Percentiles rank a stretch among this genome's conserved stretches.
These are phyloP conservation scores for Ajuga chamaepitys DNA, from an alignment of 257 asterid species.

Conservation along the genomic window DNA sequence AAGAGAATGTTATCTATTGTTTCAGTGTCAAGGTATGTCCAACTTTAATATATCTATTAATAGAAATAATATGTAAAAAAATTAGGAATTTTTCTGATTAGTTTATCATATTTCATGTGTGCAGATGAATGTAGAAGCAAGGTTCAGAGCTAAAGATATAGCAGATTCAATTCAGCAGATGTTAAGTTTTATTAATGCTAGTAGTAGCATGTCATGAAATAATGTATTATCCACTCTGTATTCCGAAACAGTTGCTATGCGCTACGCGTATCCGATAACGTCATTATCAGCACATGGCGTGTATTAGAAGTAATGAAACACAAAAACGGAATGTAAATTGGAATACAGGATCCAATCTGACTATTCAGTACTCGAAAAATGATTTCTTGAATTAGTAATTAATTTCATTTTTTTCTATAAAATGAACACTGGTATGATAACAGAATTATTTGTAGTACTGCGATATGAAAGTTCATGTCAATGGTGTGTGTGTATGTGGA, in stretches of 20 bases:
- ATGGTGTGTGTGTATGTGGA: neutral
- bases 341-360: too few relatives aligned
- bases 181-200: conserved; percentile 60
- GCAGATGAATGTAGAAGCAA: conserved; percentile 65
- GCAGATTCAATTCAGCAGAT: conserved; percentile 84
- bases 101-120: neutral
- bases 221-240: too few relatives aligned
- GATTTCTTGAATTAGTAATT: neutral
- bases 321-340: too few relatives aligned
- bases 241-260: too few relatives aligned
- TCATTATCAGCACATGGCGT: too few relatives aligned
- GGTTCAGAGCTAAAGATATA: conserved; percentile 67
- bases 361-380: too few relatives aligned
- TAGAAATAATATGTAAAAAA: neutral
- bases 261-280: too few relatives aligned
- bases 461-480: neutral
- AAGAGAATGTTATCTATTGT: conserved; percentile 67
- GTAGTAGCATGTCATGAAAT: conserved; percentile 24
- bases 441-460: neutral
- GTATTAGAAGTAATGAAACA: too few relatives aligned
- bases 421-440: neutral
- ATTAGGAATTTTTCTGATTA: neutral
- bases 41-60: neutral
- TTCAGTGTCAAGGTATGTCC: conserved; percentile 73
- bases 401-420: neutral